Evolutionary conservation across 2,329 filamentous ascomycete genomes (phyloP).

Genomic region (Fusarium succisae): DNA sequence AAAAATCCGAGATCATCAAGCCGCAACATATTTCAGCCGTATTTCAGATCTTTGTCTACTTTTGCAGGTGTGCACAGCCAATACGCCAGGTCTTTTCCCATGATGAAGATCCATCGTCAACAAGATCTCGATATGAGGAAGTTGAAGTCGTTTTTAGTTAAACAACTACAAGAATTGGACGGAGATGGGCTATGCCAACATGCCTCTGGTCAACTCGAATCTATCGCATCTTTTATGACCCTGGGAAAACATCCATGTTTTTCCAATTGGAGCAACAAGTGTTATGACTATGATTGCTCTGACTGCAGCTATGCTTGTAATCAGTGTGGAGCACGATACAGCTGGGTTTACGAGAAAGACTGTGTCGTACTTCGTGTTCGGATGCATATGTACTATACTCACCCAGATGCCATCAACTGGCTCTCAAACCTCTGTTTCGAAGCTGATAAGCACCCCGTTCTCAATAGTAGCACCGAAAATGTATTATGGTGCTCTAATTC

Average conservation of each 20-base stretch:
- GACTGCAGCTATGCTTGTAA: neutral
- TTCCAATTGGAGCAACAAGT: accelerated
- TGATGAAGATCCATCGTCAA: neutral
- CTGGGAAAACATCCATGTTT: neutral
- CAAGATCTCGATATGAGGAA: neutral
- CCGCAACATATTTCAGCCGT: accelerated
- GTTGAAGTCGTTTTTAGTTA: neutral
- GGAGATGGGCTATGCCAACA: neutral
- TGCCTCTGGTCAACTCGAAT: neutral
- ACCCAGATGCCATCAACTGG: neutral
- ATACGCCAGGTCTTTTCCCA: neutral
- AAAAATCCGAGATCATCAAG: no score
- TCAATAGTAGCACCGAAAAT: neutral
- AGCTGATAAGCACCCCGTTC: neutral
- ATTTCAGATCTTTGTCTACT: accelerated
- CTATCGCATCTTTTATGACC: neutral
- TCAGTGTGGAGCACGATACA: neutral
- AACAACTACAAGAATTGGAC: neutral
- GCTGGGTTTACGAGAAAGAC: neutral
- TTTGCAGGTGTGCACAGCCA: accelerated
- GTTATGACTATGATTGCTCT: accelerated
- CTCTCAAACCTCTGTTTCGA: constrained; percentile 1
- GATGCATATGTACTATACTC: accelerated
- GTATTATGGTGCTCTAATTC: constrained; percentile 11
- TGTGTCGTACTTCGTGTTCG: neutral